Conservation (phyloP, 345 rosid species). For the Eucalyptus guilfoylei region DNA sequence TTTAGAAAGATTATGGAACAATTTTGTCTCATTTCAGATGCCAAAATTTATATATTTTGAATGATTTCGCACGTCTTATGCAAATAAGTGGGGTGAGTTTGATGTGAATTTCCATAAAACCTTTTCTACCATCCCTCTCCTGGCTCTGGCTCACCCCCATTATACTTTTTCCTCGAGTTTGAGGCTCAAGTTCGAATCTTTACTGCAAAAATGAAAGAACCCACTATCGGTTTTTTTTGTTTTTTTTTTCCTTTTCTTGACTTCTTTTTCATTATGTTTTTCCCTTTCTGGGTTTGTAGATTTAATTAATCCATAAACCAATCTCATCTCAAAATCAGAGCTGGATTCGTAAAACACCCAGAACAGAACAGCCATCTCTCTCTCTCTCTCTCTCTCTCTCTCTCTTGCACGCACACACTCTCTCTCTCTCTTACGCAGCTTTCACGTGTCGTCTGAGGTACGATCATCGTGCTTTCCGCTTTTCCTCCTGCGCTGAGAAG, state of each 20-base stretch:
- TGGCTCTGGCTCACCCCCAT: neutral
- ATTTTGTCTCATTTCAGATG: neutral
- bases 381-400: neutral
- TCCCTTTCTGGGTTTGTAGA: neutral
- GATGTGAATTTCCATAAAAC: neutral
- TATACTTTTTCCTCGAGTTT: neutral
- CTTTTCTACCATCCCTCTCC: neutral
- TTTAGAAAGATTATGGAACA: neutral
- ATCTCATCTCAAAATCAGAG: constrained; percentile 21
- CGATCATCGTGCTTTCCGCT: constrained; percentile 23
- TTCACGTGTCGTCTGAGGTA: constrained; percentile 38
- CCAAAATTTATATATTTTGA: neutral
- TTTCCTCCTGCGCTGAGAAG: neutral
- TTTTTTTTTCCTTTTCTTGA: neutral
- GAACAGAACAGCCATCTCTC: neutral
- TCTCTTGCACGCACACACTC: neutral
- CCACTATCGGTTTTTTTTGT: neutral
- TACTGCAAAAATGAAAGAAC: neutral
- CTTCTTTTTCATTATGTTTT: neutral
- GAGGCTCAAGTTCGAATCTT: neutral
- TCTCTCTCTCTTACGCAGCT: constrained; percentile 31
- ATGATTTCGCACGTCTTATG: neutral
- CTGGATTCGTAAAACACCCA: neutral
- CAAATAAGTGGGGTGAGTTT: neutral
- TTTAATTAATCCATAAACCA: neutral